Evolutionary conservation across 116 monocot species (phyloP), one percentile per base, ranked within the genome.

Genomic region (Phalaenopsis hybrid): DNA sequence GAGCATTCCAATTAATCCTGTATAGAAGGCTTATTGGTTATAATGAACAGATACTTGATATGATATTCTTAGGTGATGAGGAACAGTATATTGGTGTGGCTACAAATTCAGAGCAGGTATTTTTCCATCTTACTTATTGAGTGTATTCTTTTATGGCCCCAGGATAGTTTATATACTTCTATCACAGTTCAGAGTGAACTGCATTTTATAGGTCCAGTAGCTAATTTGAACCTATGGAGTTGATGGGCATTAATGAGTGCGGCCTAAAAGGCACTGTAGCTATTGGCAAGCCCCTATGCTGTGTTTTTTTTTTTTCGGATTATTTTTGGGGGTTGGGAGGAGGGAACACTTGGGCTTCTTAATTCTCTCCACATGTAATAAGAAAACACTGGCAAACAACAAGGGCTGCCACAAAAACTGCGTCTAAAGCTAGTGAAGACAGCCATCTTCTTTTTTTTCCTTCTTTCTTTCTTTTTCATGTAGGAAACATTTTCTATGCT

Each of bases 41-140:
- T 57, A 94, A 91, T 82, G 97, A 93, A 79, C 94, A 97, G 78
- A 93, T 97, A 85, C 91, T 97, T 79, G 97, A 97, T 81, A 78
- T 97, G 88, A 91, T 83, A 59, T 97, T 97, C 85, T 80, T 97
- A 44, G 93, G 88, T 75, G 93, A 92, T 20, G 95, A 97, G 17
- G 97, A 94, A 74, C 81, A 90, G 79, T 90, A 88, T 86, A 89
- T 97, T 79, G 97, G 94, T 78, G 92, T 97, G 59, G 97, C 95
- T 68, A 94, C 95, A 76, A 93, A 94, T 84, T 83, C 90, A 83
- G 94, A 97, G 79, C 90, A 97, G 94, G 96, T 94, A 85, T 55
- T 83, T 51, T 34, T 79, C 33, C 25, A 21, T 77, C 59, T 6
- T 48, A 48, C 15, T 65, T 77, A 37, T 65, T 6, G 34, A 51